phyloP scores from a whole-genome alignment of 352 stramenopile species.

The Pythium myriotylum region DNA sequence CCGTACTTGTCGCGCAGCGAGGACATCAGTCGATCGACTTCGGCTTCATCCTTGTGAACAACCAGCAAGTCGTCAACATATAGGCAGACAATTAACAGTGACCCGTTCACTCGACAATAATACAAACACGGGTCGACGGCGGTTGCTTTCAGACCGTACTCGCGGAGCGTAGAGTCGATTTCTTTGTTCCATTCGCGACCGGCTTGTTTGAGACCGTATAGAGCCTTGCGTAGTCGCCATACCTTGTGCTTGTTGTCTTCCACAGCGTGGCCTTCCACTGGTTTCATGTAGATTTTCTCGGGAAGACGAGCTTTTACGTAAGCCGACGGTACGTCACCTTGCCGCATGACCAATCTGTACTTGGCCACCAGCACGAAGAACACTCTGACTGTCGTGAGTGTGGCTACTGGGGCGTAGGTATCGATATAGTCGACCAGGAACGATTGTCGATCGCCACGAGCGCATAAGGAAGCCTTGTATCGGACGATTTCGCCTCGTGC shows the following conservation, averaged over 20 bases:
- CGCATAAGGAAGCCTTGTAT: slow-evolving; percentile 14
- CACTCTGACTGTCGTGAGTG: slow-evolving; percentile 1
- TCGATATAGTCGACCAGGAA: slow-evolving; percentile 9
- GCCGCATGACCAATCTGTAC: not conserved
- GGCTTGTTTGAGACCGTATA: slow-evolving; percentile 39
- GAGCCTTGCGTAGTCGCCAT: slow-evolving; percentile 21
- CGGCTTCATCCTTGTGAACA: not conserved
- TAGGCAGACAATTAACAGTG: slow-evolving; percentile 25
- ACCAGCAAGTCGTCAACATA: slow-evolving; percentile 40
- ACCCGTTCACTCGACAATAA: slow-evolving; percentile 1
- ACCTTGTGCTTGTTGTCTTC: slow-evolving; percentile 8
- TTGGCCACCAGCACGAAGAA: slow-evolving; percentile 20
- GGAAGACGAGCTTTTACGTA: slow-evolving; percentile 12
- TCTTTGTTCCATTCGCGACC: slow-evolving; percentile 31
- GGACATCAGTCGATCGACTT: slow-evolving; percentile 6
- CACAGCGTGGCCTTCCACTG: not conserved
- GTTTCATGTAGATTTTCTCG: slow-evolving; percentile 10
- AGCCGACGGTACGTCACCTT: slow-evolving; percentile 14
- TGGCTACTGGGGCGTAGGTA: slow-evolving; percentile 11
- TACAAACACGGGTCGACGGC: slow-evolving; percentile 31
- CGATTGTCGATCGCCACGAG: slow-evolving; percentile 1
- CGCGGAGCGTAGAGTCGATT: slow-evolving; percentile 16
- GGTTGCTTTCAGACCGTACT: slow-evolving; percentile 3
- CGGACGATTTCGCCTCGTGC: not conserved
- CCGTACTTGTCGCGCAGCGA: not conserved